Percentiles rank a stretch among this genome's conserved stretches.
phyloP scores from a whole-genome alignment of 352 stramenopile genomes.

The Pilasporangium apinafurcum region DNA sequence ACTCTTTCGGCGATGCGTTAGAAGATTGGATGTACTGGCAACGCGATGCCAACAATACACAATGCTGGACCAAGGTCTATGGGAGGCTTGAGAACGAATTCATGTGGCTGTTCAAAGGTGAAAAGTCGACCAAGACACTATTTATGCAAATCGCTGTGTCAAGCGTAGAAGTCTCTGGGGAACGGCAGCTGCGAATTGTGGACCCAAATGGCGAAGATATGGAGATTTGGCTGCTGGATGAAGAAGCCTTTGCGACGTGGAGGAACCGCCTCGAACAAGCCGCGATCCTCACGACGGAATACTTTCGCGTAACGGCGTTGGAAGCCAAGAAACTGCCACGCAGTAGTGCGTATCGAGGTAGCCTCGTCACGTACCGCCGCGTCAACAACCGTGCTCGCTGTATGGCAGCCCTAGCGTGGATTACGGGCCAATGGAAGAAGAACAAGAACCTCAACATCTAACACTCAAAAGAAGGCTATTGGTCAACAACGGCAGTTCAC shows the following conservation, averaged over 20 bases:
- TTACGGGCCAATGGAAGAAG: constrained; percentile 37
- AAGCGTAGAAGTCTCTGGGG: constrained; percentile 55
- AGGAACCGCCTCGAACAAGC: constrained; percentile 52
- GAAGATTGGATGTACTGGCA: constrained; percentile 86
- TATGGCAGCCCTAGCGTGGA: constrained; percentile 30
- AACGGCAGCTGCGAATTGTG: constrained; percentile 55
- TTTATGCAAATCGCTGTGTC: constrained; percentile 75
- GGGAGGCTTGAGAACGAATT: constrained; percentile 77
- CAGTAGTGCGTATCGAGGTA: constrained; percentile 59
- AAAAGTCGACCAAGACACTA: constrained; percentile 42
- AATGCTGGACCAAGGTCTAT: constrained; percentile 82
- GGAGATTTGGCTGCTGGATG: constrained; percentile 67
- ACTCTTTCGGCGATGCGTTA: constrained; percentile 28
- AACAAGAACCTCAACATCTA: no score
- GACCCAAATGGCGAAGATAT: constrained; percentile 73
- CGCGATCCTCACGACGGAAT: constrained; percentile 45
- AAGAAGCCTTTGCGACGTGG: constrained; percentile 41
- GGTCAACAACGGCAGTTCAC: no score
- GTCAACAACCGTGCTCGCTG: constrained; percentile 41
- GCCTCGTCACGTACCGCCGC: constrained; percentile 55
- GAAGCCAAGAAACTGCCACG: constrained; percentile 49
- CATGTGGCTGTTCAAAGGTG: constrained; percentile 71
- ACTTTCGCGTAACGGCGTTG: constrained; percentile 54
- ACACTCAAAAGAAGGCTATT: no score
- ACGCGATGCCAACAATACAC: constrained; percentile 49